These are phyloP conservation scores for Phytophthora multivora DNA, from an alignment of 352 stramenopile species.

Conservation along the genomic window DNA sequence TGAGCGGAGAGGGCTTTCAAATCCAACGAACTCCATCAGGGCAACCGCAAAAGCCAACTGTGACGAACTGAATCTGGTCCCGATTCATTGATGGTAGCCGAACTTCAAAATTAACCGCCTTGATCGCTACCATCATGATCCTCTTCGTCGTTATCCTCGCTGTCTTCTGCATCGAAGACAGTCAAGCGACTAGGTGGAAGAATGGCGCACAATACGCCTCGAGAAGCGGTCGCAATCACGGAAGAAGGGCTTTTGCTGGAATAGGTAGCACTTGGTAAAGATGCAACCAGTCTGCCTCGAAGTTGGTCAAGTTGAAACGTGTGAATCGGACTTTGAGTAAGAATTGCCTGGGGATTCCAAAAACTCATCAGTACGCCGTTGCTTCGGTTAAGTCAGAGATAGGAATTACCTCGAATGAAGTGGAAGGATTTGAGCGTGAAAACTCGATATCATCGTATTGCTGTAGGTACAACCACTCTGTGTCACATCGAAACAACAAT, in stretches of 20 bases:
- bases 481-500: slow-evolving; percentile 6
- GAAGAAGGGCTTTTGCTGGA: slow-evolving; percentile 11
- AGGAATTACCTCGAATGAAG: slow-evolving; percentile 23
- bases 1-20: slow-evolving; percentile 59
- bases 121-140: slow-evolving; percentile 21
- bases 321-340: slow-evolving; percentile 12
- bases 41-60: slow-evolving; percentile 15
- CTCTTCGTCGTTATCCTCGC: slow-evolving; percentile 43
- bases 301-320: slow-evolving; percentile 23
- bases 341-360: slow-evolving; percentile 11
- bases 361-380: slow-evolving; percentile 12
- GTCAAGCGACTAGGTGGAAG: slow-evolving; percentile 38
- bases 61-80: slow-evolving; percentile 15
- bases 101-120: slow-evolving; percentile 32
- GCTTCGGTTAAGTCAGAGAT: neutral
- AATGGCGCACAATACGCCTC: slow-evolving; percentile 58
- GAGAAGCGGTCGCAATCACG: slow-evolving; percentile 53
- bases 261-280: slow-evolving; percentile 1
- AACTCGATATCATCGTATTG: slow-evolving; percentile 44
- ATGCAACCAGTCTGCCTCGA: slow-evolving; percentile 28
- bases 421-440: neutral
- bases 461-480: slow-evolving; percentile 53
- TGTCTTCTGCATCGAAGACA: slow-evolving; percentile 70
- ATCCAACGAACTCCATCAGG: slow-evolving; percentile 28
- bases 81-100: too few species aligned